Base-by-base conservation (phyloP, 805 yeast genomes). In the Wickerhamiella dianesei region DNA sequence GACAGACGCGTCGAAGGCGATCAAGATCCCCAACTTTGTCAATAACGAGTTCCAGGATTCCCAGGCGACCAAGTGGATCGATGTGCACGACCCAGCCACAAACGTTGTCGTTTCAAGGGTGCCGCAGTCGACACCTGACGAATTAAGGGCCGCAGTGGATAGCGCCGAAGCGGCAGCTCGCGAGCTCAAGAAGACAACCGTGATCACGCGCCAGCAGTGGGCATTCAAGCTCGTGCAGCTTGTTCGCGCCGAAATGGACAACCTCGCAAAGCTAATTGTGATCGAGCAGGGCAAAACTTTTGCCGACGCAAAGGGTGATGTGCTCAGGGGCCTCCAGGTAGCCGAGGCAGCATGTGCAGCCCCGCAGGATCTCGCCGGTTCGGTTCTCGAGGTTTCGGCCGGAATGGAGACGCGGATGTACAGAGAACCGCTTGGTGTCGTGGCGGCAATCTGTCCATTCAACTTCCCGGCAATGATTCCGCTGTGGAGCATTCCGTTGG, bases 381-480 rank as follows among this genome's bases (percentile, higher is more conserved):
- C 69, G 41, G 68, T 75, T 21, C 69, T 81, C 48, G 86, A 79
- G 58, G 87, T 80, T 16, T 74, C 85, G 29, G 67, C 72, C 16
- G 82, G 79, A 56, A 80, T 80, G 87, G 86, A 80, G 60, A 81
- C 88, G 25, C 72, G 78, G 56, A 78, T 79, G 82, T 77, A 75
- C 59, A 74, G 87, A 56, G 67, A 63, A 51, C 85, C 85, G 40
- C 67, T 80, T 50, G 89, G 89, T 29, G 83, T 81, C 5, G 75
- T 81, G 50, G 86, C 80, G 14, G 81, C 87, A 20, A 82, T 81
- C 57, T 76, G 82, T 53, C 89, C 89, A 18, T 81, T 81, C 69
- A 81, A 81, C 67, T 81, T 81, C 75, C 89, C 89, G 21, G 88
- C 85, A 40, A 81, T 81, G 89, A 83, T 82, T 55, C 81, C 81